These are phyloP conservation scores for Combretum micranthum DNA, from an alignment of 345 rosid species.

Conservation along the genomic window DNA sequence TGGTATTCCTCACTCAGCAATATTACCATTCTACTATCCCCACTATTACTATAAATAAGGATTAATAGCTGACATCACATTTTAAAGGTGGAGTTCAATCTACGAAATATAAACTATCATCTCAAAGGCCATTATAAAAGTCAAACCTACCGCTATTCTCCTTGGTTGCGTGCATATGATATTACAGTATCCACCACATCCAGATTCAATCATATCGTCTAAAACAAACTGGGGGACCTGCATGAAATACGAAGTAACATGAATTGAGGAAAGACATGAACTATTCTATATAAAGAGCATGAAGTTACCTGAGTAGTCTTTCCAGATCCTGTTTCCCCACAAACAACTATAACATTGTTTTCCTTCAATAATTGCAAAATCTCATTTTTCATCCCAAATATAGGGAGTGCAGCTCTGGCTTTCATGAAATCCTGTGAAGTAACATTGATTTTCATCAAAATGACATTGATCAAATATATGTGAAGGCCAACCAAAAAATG, in stretches of 20 bases:
- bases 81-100: no score
- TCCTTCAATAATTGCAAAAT: conserved; percentile 65
- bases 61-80: no score
- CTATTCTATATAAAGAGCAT: no score
- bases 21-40: no score
- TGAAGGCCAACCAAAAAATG: neutral
- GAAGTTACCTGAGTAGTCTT: conserved; percentile 82
- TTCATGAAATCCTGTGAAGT: conserved; percentile 53
- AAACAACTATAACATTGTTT: conserved; percentile 67
- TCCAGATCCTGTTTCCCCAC: conserved; percentile 98
- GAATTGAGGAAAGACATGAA: neutral
- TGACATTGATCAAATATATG: neutral
- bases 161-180: conserved; percentile 96
- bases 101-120: neutral
- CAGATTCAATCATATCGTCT: conserved; percentile 90
- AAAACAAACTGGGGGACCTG: conserved; percentile 91
- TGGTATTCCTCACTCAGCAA: no score
- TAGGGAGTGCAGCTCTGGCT: conserved; percentile 68
- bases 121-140: conserved; percentile 4
- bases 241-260: conserved; percentile 11
- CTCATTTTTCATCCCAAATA: conserved; percentile 55
- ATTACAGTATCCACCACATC: conserved; percentile 70
- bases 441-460: conserved; percentile 1
- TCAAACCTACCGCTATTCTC: conserved; percentile 67
- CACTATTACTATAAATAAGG: no score